A percentile compares a stretch with the other conserved stretches of the same genome.
Evolutionary conservation across 1,139 yeast genomes (phyloP).

Genomic region (Wickerhamomyces sp.): DNA sequence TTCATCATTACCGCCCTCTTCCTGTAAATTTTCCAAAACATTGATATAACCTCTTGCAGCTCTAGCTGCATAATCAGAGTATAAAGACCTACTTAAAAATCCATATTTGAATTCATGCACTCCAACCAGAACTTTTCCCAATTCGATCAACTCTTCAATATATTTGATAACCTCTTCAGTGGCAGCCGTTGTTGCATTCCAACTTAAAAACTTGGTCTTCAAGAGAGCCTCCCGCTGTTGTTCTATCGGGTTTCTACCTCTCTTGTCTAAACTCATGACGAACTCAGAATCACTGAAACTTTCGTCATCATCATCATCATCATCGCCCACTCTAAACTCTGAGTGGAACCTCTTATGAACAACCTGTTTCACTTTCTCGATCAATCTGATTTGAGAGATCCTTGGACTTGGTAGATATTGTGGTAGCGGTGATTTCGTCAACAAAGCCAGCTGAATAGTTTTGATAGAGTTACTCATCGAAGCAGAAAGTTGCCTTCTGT

Average conservation of each 20-base stretch:
- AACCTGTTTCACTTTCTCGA: conserved; percentile 36
- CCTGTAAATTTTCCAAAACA: not conserved
- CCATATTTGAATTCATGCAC: conserved; percentile 44
- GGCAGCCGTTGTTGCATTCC: conserved; percentile 48
- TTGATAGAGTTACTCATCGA: conserved; percentile 33
- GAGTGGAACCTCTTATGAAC: conserved; percentile 21
- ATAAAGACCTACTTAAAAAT: conserved; percentile 40
- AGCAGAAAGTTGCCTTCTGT: conserved; percentile 40
- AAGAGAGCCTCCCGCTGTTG: conserved; percentile 25
- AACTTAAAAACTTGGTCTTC: conserved; percentile 38
- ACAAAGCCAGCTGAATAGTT: conserved; percentile 38
- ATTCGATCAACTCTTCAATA: conserved; percentile 38
- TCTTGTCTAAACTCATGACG: conserved; percentile 9
- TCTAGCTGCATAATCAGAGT: conserved; percentile 38
- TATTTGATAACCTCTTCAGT: conserved; percentile 44
- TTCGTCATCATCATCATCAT: conserved; percentile 6
- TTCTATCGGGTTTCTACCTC: conserved; percentile 4
- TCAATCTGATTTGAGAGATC: conserved; percentile 40
- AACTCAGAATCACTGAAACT: conserved; percentile 18
- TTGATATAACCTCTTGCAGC: conserved; percentile 26
- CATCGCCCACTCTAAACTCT: not conserved
- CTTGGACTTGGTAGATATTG: conserved; percentile 45
- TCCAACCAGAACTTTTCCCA: conserved; percentile 40
- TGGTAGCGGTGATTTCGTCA: conserved; percentile 41
- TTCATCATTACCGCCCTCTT: conserved; percentile 5